These are phyloP conservation scores for Verticillium tricorpus DNA, from an alignment of 2,329 filamentous ascomycete species.

Conservation along the genomic window DNA sequence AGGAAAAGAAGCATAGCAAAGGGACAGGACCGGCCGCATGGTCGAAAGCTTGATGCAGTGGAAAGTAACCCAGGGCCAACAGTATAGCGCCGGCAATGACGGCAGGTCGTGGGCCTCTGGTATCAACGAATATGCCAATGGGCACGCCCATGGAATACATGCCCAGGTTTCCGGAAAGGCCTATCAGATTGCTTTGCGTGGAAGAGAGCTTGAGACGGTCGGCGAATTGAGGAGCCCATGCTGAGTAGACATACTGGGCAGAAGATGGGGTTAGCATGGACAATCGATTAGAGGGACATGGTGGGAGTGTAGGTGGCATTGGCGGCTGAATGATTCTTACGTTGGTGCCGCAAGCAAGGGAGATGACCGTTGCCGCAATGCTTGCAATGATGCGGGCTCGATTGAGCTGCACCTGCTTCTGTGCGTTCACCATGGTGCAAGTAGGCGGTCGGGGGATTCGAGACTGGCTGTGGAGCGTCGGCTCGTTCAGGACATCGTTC, in stretches of 20 bases:
- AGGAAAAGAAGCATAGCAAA: conserved; percentile 75
- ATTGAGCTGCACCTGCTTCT: conserved; percentile 40
- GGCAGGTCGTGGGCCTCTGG: conserved; percentile 72
- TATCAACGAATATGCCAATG: conserved; percentile 81
- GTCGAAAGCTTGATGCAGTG: conserved; percentile 75
- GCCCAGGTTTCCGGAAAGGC: conserved; percentile 78
- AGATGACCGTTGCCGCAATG: conserved; percentile 76
- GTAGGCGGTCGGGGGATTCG: not conserved
- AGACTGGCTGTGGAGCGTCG: not conserved
- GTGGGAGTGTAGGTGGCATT: conserved; percentile 8
- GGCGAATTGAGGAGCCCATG: conserved; percentile 95
- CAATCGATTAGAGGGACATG: not conserved
- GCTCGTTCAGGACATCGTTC: conserved; percentile 6
- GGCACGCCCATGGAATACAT: conserved; percentile 93
- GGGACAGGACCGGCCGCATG: conserved; percentile 55
- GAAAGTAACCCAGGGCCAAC: conserved; percentile 78
- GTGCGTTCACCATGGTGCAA: conserved; percentile 10
- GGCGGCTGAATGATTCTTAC: conserved; percentile 41
- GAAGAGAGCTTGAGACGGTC: conserved; percentile 80
- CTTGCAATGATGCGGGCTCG: conserved; percentile 75
- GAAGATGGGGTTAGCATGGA: not conserved
- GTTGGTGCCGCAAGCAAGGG: conserved; percentile 89
- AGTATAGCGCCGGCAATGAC: conserved; percentile 70
- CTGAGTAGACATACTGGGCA: conserved; percentile 91
- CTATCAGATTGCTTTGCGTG: conserved; percentile 91